Percentiles rank a stretch among this genome's conserved stretches.
These are phyloP conservation scores for Botrytis squamosa DNA, from an alignment of 2,329 filamentous ascomycete genomes.

Conservation along the genomic window DNA sequence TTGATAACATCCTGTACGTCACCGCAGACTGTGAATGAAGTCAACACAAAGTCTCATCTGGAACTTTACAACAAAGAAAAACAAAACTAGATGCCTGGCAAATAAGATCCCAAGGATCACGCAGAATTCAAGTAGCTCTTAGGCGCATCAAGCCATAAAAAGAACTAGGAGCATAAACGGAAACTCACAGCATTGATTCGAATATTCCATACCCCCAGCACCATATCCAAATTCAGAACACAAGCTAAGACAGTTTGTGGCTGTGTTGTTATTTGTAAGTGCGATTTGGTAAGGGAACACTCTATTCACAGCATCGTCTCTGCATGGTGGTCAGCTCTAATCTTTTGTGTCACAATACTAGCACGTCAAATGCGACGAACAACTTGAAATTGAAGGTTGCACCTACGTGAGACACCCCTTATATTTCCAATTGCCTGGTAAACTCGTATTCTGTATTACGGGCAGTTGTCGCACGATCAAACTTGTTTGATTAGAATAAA, in stretches of 20 bases:
- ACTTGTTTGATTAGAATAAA: conserved; percentile 30
- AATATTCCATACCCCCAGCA: conserved; percentile 34
- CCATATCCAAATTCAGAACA: conserved; percentile 34
- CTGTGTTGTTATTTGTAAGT: conserved; percentile 27
- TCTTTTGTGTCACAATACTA: background rate
- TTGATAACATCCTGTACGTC: conserved; percentile 23
- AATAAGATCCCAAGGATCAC: background rate
- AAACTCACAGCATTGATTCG: conserved; percentile 32
- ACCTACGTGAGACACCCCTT: conserved; percentile 35
- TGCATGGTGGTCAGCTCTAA: conserved; percentile 9
- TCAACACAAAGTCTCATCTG: background rate
- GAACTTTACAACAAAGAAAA: background rate
- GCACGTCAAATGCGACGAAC: background rate
- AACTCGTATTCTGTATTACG: conserved; percentile 23
- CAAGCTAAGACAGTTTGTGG: conserved; percentile 29
- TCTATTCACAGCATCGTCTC: conserved; percentile 24
- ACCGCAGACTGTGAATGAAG: conserved; percentile 22
- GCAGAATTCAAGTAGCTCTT: background rate
- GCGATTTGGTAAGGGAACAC: conserved; percentile 32
- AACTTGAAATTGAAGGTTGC: background rate
- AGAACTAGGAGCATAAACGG: no score
- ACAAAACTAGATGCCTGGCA: background rate
- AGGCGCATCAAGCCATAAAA: background rate
- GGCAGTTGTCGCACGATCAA: conserved; percentile 25
- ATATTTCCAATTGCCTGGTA: conserved; percentile 32